Base-by-base conservation (phyloP, 2,329 filamentous ascomycete species). In the Colletotrichum aenigma region DNA sequence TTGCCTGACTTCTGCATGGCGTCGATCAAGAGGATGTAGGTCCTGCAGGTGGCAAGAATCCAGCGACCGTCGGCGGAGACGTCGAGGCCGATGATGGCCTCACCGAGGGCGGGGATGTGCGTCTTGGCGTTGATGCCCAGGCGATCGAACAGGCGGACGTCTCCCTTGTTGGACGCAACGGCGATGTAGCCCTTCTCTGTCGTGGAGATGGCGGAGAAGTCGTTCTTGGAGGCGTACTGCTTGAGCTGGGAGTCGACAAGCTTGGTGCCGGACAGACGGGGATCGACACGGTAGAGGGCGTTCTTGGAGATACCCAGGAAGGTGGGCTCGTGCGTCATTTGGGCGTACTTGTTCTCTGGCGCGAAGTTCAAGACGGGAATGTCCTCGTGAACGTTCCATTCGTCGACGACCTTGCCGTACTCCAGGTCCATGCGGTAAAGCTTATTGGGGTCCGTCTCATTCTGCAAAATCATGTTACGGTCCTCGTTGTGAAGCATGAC, bases 51-150 rank as follows among this genome's bases (percentile, higher is more conserved):
- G 21, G 94, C 97, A 38, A 99, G 90, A 21, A 99, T 92, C 96
- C 96, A 99, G 80, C 95, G 94, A 66, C 97, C 97, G 83, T 99
- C 96, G 9, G 97, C 97, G 67, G 95, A 98, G 13, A 98, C 96
- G 83, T 99, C 97, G 77, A 99, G 91, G 75, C 97, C 97, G 78
- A 97, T 94, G 81, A 99, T 98, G 5, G 96, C 93, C 82, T 99
- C 97, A 79, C 97, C 97, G 16, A 99, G 92, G 7, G 97, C 97
- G 4, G 97, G 97, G 72, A 99, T 96, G 78, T 97, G 95, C 0
- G 97, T 98, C 90, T 99, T 99, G 52, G 97, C 97, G 79, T 98
- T 97, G 86, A 98, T 97, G 16, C 97, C 97, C 3, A 99, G 91
- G 21, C 96, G 94, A 83, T 99, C 97, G 81, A 99, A 99, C 80